These are phyloP conservation scores for Melaleuca quinquenervia DNA, from an alignment of 345 rosid species.

Conservation along the genomic window DNA sequence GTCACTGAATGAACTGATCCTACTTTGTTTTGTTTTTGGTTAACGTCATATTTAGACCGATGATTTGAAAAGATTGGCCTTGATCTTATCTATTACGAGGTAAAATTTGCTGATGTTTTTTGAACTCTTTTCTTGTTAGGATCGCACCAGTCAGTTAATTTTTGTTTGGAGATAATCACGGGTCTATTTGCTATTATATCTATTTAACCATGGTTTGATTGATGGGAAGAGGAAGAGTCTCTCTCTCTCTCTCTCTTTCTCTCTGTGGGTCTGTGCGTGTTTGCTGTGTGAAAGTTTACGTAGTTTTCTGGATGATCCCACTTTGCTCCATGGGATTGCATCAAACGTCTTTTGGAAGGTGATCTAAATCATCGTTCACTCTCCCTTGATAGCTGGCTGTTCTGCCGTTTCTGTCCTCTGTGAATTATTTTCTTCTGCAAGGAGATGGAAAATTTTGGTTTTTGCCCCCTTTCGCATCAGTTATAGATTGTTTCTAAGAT, in stretches of 20 bases:
- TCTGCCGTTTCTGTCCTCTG: background rate
- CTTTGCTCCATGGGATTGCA: background rate
- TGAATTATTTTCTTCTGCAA: background rate
- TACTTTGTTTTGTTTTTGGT: background rate
- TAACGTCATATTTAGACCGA: background rate
- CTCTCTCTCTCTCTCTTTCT: background rate
- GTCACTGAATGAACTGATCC: background rate
- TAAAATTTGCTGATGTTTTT: background rate
- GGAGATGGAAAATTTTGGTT: background rate
- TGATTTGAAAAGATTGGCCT: background rate
- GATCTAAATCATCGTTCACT: background rate
- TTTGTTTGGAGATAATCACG: background rate
- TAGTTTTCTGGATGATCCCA: background rate
- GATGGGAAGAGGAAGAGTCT: background rate
- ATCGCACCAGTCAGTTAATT: background rate
- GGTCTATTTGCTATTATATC: background rate
- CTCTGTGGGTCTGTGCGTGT: background rate
- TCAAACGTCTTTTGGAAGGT: background rate
- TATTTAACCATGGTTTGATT: background rate
- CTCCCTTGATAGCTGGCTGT: background rate
- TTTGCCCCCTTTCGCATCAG: background rate
- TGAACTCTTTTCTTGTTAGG: background rate
- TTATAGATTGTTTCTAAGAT: background rate
- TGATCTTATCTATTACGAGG: background rate
- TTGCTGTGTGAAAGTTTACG: background rate